phyloP scores from a whole-genome alignment of 2,329 filamentous ascomycete genomes.

The Aspergillus terreus region DNA sequence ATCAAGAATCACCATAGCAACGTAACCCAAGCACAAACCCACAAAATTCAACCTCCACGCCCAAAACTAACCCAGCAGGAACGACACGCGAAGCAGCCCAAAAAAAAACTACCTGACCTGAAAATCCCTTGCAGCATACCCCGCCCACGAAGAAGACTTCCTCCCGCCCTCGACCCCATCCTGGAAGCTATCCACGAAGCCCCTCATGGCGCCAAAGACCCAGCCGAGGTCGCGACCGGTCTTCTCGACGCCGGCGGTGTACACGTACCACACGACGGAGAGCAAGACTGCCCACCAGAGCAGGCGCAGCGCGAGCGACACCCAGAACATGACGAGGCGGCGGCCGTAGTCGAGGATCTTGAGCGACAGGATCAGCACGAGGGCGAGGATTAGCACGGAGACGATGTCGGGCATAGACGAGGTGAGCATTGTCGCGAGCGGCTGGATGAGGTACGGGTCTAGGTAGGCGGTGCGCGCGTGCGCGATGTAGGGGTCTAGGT shows the following conservation, averaged over 20 bases:
- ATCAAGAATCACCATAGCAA: background rate
- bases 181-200: slow-evolving; percentile 58
- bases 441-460: slow-evolving; percentile 48
- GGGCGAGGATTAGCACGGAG: slow-evolving; percentile 48
- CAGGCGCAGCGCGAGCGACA: slow-evolving; percentile 61
- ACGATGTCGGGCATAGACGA: slow-evolving; percentile 33
- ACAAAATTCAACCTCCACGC: background rate
- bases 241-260: slow-evolving; percentile 34
- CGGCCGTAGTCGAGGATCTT: slow-evolving; percentile 66
- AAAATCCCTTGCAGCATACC: slow-evolving; percentile 46
- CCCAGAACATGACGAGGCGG: slow-evolving; percentile 72
- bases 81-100: too few species aligned
- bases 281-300: slow-evolving; percentile 62
- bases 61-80: too few species aligned
- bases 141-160: slow-evolving; percentile 31
- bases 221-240: slow-evolving; percentile 39
- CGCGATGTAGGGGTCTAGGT: slow-evolving; percentile 19
- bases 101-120: background rate
- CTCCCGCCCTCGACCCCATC: slow-evolving; percentile 24
- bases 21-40: background rate
- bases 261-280: slow-evolving; percentile 54
- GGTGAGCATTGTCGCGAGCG: slow-evolving; percentile 33
- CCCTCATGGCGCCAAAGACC: slow-evolving; percentile 62
- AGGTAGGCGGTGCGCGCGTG: slow-evolving; percentile 36
- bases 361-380: slow-evolving; percentile 61